Conservation (phyloP, 2,329 filamentous ascomycete genomes). For the Verticillium albo-atrum region DNA sequence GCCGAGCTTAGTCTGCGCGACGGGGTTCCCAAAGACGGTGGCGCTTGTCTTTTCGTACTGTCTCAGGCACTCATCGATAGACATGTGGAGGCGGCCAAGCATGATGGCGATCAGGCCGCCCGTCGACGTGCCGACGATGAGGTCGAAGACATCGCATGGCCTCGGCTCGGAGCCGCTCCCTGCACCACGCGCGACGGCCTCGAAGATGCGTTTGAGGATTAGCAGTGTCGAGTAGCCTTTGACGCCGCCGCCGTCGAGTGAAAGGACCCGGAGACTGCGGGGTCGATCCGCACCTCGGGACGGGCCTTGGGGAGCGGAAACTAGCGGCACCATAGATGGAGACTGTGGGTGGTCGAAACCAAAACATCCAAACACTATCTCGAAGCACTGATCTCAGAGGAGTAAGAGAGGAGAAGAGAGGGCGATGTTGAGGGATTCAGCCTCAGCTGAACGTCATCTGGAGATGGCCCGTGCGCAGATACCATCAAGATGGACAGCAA, state of each 20-base stretch:
- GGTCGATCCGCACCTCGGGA: not conserved
- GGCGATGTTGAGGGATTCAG: no score
- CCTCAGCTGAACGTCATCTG: no score
- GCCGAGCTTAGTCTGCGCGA: not conserved
- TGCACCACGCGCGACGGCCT: constrained; percentile 15
- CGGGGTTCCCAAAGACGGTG: not conserved
- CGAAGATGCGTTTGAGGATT: constrained; percentile 26
- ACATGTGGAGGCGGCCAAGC: not conserved
- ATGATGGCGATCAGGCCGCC: not conserved
- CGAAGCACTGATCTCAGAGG: no score
- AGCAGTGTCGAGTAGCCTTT: constrained; percentile 27
- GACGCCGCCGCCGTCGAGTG: constrained; percentile 27
- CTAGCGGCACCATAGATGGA: not conserved
- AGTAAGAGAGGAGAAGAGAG: no score
- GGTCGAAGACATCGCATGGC: constrained; percentile 29
- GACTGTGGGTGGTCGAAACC: not conserved
- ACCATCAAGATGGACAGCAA: no score
- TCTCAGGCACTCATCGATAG: not conserved
- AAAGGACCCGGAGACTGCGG: constrained; percentile 12
- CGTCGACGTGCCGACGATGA: constrained; percentile 18
- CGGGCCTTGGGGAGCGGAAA: not conserved
- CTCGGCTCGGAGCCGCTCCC: constrained; percentile 14
- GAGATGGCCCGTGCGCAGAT: no score
- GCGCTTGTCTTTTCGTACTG: not conserved
- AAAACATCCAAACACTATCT: no score